phyloP scores from a whole-genome alignment of 2,329 filamentous ascomycete genomes.

The Alternaria incomplexa region DNA sequence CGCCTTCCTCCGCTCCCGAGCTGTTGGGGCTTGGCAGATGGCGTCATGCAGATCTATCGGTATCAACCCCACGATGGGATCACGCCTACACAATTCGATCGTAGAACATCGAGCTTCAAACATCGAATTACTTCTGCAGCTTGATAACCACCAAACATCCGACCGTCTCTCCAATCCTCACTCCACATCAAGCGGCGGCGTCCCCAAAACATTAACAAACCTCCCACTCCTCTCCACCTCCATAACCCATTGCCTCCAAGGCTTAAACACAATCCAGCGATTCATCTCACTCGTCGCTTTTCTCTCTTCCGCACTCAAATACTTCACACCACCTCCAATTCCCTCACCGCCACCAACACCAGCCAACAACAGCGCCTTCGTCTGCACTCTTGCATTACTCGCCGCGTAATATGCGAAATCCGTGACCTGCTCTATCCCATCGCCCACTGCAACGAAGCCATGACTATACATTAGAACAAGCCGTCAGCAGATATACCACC shows the following conservation, averaged over 20 bases:
- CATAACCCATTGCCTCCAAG: conserved; percentile 49
- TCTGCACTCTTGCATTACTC: conserved; percentile 47
- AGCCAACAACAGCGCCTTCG: conserved; percentile 32
- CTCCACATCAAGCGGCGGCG: conserved; percentile 3
- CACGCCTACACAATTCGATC: neutral
- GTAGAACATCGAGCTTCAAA: neutral
- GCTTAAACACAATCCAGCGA: conserved; percentile 38
- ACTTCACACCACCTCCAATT: conserved; percentile 11
- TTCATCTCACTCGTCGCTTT: conserved; percentile 45
- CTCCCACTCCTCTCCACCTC: conserved; percentile 42
- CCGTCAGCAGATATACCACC: neutral
- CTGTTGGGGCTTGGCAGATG: neutral
- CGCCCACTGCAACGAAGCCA: conserved; percentile 47
- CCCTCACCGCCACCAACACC: no score
- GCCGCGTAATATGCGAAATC: conserved; percentile 48
- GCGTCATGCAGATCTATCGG: neutral
- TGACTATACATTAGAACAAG: conserved; percentile 19
- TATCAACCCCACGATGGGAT: neutral
- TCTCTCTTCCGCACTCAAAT: conserved; percentile 40
- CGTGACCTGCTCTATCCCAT: conserved; percentile 46
- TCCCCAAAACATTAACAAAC: conserved; percentile 43
- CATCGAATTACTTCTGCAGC: neutral
- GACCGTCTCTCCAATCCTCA: neutral
- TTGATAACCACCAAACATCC: neutral
- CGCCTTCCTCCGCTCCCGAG: neutral